A percentile compares a stretch with the other conserved stretches of the same genome.
These are phyloP conservation scores for Aspergillus fructus DNA, from an alignment of 2,329 filamentous ascomycete genomes.

Conservation along the genomic window DNA sequence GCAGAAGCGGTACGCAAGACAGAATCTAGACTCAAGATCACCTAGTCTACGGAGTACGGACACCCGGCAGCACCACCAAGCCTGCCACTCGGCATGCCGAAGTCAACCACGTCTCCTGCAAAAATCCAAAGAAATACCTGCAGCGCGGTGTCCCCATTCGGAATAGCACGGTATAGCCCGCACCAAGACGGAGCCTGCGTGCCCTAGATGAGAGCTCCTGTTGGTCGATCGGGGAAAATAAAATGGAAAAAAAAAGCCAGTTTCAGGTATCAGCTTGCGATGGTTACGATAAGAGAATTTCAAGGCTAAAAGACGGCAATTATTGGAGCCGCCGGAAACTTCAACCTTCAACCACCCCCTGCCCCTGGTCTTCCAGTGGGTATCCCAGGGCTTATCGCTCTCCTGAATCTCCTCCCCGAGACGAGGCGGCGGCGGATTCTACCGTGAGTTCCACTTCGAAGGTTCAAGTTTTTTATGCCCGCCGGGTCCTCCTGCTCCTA, in stretches of 20 bases:
- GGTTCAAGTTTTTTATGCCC: not conserved
- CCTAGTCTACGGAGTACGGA: conserved; percentile 9
- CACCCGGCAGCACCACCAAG: conserved; percentile 10
- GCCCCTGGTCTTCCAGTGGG: too few species aligned
- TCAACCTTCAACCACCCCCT: too few species aligned
- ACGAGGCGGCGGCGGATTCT: not conserved
- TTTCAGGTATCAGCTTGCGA: conserved; percentile 2
- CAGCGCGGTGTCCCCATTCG: conserved; percentile 18
- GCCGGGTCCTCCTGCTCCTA: not conserved
- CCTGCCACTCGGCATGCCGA: conserved; percentile 21
- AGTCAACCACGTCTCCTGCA: not conserved
- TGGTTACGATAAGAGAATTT: not conserved
- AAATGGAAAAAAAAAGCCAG: not conserved
- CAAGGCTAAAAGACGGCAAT: too few species aligned
- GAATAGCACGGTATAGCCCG: conserved; percentile 12
- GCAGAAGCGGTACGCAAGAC: not conserved
- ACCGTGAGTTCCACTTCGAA: not conserved
- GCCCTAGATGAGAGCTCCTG: not conserved
- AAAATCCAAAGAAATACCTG: not conserved
- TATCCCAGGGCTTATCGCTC: not conserved
- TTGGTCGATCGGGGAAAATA: not conserved
- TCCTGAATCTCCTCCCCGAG: not conserved
- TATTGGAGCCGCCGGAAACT: too few species aligned
- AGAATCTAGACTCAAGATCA: conserved; percentile 5
- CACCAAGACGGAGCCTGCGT: not conserved